Evolutionary conservation across 768 basidiomycete genomes (phyloP).

Genomic region (Panus rudis): DNA sequence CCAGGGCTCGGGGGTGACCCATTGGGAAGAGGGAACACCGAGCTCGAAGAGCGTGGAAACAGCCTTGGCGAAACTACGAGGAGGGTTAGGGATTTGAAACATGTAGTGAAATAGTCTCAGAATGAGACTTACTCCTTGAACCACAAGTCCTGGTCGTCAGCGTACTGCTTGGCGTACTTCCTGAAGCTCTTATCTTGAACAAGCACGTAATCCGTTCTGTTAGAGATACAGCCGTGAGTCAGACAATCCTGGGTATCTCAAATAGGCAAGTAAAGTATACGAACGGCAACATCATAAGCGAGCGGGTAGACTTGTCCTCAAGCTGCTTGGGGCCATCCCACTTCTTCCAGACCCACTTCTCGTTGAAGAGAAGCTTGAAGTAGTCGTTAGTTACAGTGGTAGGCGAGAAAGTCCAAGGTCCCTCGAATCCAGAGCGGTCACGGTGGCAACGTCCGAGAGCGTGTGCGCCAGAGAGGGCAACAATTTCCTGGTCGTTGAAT

Average conservation of each 20-base stretch:
- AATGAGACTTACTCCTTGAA: conserved; percentile 95
- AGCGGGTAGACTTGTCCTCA: conserved; percentile 82
- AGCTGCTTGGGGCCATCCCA: conserved; percentile 93
- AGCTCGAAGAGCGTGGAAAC: conserved; percentile 84
- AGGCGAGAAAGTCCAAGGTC: conserved; percentile 95
- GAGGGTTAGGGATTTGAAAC: neutral
- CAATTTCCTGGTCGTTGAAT: conserved; percentile 97
- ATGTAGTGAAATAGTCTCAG: neutral
- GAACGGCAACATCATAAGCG: conserved; percentile 94
- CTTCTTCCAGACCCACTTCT: conserved; percentile 95
- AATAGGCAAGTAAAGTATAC: too few relatives aligned
- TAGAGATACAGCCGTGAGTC: too few relatives aligned
- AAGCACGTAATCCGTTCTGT: conserved; percentile 81
- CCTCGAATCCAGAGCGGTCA: conserved; percentile 75
- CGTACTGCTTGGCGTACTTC: conserved; percentile 82
- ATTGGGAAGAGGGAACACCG: conserved; percentile 83
- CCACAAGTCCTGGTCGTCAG: conserved; percentile 77
- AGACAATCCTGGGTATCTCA: neutral
- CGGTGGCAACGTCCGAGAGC: conserved; percentile 93
- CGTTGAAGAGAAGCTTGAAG: conserved; percentile 78
- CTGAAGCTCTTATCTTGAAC: conserved; percentile 89
- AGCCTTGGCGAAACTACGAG: conserved; percentile 69
- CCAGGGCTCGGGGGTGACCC: conserved; percentile 69
- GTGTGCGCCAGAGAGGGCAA: conserved; percentile 90
- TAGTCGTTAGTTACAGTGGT: conserved; percentile 83